These are phyloP conservation scores for Ophiostoma triangulosporum DNA, from an alignment of 2,329 filamentous ascomycete species.

Conservation along the genomic window DNA sequence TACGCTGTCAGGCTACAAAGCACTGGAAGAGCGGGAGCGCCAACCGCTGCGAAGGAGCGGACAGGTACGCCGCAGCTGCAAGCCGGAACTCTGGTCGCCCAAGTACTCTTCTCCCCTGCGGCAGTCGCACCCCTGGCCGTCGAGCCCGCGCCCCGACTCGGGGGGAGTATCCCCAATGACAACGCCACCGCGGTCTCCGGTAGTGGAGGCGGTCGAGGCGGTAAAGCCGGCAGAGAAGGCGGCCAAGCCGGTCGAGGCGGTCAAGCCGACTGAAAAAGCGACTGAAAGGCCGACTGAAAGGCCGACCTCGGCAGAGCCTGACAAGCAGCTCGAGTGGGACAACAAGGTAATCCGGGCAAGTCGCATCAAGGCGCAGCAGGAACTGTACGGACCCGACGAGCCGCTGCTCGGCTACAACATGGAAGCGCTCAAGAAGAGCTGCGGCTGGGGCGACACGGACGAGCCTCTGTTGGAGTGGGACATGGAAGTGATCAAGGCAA, in stretches of 20 bases:
- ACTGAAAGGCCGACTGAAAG: no score
- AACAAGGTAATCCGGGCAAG: constrained; percentile 9
- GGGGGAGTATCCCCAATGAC: constrained; percentile 1
- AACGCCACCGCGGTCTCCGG: constrained; percentile 5
- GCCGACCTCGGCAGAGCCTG: no score
- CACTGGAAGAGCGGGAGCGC: neutral
- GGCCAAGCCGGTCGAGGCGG: no score
- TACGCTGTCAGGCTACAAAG: neutral
- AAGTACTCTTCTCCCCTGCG: constrained; percentile 4
- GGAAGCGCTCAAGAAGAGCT: neutral
- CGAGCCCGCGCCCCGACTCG: neutral
- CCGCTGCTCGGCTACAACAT: neutral
- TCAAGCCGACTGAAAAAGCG: no score
- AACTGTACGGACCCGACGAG: neutral
- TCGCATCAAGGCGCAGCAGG: neutral
- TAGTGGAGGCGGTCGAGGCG: neutral
- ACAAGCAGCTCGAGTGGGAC: constrained; percentile 11
- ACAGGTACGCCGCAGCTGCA: neutral
- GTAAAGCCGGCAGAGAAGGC: no score
- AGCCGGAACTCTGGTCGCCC: constrained; percentile 1
- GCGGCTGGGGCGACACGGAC: neutral
- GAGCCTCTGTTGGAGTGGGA: constrained; percentile 12
- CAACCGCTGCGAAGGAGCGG: neutral
- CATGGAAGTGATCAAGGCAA: constrained; percentile 10
- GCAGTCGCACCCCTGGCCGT: neutral